These are phyloP conservation scores for Stevia rebaudiana DNA, from an alignment of 140 eudicot genomes.

Conservation along the genomic window DNA sequence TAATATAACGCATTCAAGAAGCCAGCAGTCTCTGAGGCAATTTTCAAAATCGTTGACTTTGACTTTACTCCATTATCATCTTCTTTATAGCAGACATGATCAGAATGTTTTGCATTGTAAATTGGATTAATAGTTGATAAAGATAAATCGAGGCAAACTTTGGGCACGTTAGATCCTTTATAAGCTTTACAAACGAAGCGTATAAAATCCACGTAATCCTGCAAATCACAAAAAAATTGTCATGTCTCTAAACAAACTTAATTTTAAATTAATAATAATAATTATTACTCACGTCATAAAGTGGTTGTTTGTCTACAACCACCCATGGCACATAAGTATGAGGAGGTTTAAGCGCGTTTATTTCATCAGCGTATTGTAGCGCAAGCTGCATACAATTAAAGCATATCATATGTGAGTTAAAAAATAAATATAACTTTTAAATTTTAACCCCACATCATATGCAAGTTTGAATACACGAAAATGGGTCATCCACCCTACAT, in stretches of 20 bases:
- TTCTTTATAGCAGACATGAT: slow-evolving; percentile 43
- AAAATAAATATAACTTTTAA: no score
- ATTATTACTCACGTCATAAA: slow-evolving; percentile 63
- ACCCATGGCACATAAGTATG: slow-evolving; percentile 96
- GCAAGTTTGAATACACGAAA: no score
- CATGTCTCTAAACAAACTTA: neutral
- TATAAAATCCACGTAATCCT: slow-evolving; percentile 61
- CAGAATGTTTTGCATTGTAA: slow-evolving; percentile 20
- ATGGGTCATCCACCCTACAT: no score
- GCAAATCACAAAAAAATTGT: neutral
- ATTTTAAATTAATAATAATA: neutral
- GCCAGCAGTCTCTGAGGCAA: slow-evolving; percentile 19
- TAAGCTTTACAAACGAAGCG: slow-evolving; percentile 75
- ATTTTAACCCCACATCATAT: no score
- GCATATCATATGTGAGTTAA: no score
- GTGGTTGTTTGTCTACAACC: slow-evolving; percentile 72
- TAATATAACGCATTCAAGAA: slow-evolving; percentile 33
- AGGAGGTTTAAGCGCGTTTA: slow-evolving; percentile 76
- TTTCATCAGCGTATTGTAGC: slow-evolving; percentile 67
- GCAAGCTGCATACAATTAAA: slow-evolving; percentile 84
- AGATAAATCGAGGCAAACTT: slow-evolving; percentile 42
- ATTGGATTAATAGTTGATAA: slow-evolving; percentile 4
- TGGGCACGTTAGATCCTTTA: slow-evolving; percentile 53
- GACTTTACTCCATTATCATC: slow-evolving; percentile 19
- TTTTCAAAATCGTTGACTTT: slow-evolving; percentile 25